Evolutionary conservation across 2,329 filamentous ascomycete genomes (phyloP), one percentile per base, ranked within the genome.

Genomic region (Zymoseptoria tritici): DNA sequence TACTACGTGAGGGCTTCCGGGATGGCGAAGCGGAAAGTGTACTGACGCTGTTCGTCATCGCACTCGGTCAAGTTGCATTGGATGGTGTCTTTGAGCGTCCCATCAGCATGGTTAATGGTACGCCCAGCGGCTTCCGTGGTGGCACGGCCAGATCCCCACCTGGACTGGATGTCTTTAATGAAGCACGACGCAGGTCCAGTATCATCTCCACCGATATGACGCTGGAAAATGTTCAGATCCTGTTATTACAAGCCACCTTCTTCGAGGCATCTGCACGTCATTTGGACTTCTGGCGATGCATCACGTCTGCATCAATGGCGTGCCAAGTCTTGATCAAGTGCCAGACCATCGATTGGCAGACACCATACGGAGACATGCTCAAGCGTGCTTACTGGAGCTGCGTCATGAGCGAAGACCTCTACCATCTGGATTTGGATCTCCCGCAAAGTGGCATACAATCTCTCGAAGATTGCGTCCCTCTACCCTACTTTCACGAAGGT

Each of bases 231-330:
- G 77, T 85, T 7, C 84, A 86, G 66, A 79, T 84, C 52, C 79
- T 81, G 65, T 76, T 83, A 6, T 73, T 87, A 26, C 77, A 81
- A 59, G 81, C 82, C 7, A 68, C 62, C 5, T 70, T 69, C 55
- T 70, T 64, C 60, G 65, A 67, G 36, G 61, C 67, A 2, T 66
- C 60, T 20, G 66, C 64, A 29, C 56, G 62, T 8, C 63, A 68
- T 61, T 59, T 85, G 80, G 83, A 85, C 61, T 85, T 83, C 63
- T 86, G 84, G 83, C 78, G 82, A 57, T 80, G 82, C 72, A 79
- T 78, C 5, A 79, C 79, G 3, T 77, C 77, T 19, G 83, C 84
- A 3, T 85, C 83, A 0, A 73, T 81, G 65, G 79, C 83, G 16
- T 85, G 82, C 62, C 81, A 84, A 67, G 76, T 81, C 2, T 68